Conservation (phyloP, 2,329 filamentous ascomycete genomes). For the Trichocomaceae sp. region DNA sequence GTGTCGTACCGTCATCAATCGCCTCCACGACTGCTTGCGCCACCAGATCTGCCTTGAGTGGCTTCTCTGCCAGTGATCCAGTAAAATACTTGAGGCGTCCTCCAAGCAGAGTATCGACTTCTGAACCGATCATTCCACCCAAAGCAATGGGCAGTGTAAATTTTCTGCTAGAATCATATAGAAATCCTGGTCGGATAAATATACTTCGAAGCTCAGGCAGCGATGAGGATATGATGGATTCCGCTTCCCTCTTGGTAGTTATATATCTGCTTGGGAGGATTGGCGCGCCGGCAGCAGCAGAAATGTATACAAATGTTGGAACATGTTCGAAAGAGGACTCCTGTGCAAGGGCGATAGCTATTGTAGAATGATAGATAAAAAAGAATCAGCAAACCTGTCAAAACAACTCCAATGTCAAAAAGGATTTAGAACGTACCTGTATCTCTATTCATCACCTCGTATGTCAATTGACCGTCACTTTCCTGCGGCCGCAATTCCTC, state of each 20-base stretch:
- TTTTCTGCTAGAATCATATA: constrained; percentile 77
- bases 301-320: constrained; percentile 75
- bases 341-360: constrained; percentile 73
- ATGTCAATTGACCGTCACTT: constrained; percentile 72
- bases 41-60: constrained; percentile 77
- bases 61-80: constrained; percentile 77
- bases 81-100: constrained; percentile 72
- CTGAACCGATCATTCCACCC: constrained; percentile 63
- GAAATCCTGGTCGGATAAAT: constrained; percentile 77
- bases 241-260: constrained; percentile 83
- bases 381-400: too few relatives aligned
- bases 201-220: constrained; percentile 72
- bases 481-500: constrained; percentile 60
- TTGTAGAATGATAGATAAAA: constrained; percentile 20
- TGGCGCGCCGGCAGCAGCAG: constrained; percentile 77
- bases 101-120: constrained; percentile 71
- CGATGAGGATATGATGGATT: constrained; percentile 63
- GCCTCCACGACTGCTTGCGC: constrained; percentile 87
- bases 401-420: not conserved
- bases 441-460: constrained; percentile 96
- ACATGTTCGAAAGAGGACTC: constrained; percentile 62
- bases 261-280: constrained; percentile 82
- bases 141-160: constrained; percentile 82
- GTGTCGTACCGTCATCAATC: constrained; percentile 63
- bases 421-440: constrained; percentile 39